phyloP scores from a whole-genome alignment of 495 filamentous ascomycete species.

The Penicillium canariense region DNA sequence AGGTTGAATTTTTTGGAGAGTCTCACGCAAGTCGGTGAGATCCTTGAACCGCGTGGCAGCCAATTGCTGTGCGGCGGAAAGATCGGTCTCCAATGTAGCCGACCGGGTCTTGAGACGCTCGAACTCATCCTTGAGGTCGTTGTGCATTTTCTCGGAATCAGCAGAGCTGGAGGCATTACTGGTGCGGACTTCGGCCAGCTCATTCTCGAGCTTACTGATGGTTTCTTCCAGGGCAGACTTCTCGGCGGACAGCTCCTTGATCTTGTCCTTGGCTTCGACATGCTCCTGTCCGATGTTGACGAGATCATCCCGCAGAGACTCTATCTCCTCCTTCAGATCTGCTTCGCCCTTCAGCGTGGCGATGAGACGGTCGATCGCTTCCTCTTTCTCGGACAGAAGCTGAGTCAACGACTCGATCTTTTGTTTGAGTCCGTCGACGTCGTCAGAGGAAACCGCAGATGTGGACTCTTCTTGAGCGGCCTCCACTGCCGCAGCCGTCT shows the following conservation, averaged over 20 bases:
- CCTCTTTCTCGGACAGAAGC: conserved; percentile 70
- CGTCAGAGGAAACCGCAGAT: conserved; percentile 3
- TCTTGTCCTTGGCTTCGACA: conserved; percentile 76
- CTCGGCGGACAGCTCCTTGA: conserved; percentile 63
- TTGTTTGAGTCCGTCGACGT: conserved; percentile 46
- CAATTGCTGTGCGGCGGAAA: conserved; percentile 80
- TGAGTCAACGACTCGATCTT: conserved; percentile 54
- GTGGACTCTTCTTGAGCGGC: conserved; percentile 24
- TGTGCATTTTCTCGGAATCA: conserved; percentile 54
- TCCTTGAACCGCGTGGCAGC: conserved; percentile 87
- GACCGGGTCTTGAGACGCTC: conserved; percentile 71
- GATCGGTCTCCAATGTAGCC: conserved; percentile 71
- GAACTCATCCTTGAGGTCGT: conserved; percentile 64
- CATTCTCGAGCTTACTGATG: conserved; percentile 62
- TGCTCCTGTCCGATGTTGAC: conserved; percentile 73
- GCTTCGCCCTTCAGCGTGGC: conserved; percentile 71
- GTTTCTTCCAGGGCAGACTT: conserved; percentile 60
- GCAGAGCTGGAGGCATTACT: conserved; percentile 48
- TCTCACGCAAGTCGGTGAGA: conserved; percentile 70
- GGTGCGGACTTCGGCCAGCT: conserved; percentile 56
- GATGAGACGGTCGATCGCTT: conserved; percentile 62
- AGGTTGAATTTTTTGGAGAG: conserved; percentile 80
- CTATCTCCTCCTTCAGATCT: conserved; percentile 82
- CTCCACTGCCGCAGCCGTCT: conserved; percentile 20
- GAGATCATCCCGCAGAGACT: conserved; percentile 75